These are phyloP conservation scores for Hemileccinum rubropunctum DNA, from an alignment of 768 basidiomycete genomes.

Conservation along the genomic window DNA sequence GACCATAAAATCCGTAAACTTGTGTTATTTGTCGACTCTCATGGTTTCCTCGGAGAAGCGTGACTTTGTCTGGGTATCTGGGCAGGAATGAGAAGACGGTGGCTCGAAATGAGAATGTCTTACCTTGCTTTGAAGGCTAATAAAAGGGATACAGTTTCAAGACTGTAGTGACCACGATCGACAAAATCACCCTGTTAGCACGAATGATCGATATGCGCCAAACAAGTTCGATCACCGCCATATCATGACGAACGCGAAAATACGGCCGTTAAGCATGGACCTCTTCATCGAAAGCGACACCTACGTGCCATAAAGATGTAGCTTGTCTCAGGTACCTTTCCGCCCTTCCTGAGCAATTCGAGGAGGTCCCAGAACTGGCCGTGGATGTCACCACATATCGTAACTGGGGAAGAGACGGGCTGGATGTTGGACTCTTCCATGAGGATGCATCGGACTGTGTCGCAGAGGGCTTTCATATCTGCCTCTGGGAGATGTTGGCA, in stretches of 20 bases:
- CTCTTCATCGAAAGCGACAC: slow-evolving; percentile 32
- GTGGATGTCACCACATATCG: slow-evolving; percentile 94
- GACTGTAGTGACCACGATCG: slow-evolving; percentile 92
- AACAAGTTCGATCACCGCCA: no score
- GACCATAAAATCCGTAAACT: slow-evolving; percentile 98
- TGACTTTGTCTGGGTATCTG: slow-evolving; percentile 92
- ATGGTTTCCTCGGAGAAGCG: slow-evolving; percentile 91
- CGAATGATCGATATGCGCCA: background rate
- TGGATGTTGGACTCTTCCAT: slow-evolving; percentile 98
- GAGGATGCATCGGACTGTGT: slow-evolving; percentile 81
- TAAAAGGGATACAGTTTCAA: slow-evolving; percentile 91
- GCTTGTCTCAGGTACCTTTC: slow-evolving; percentile 81
- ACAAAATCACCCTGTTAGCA: slow-evolving; percentile 87
- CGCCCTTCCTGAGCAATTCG: slow-evolving; percentile 84
- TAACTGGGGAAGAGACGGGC: slow-evolving; percentile 92
- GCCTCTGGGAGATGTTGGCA: slow-evolving; percentile 88
- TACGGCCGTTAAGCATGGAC: slow-evolving; percentile 25
- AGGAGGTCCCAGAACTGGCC: slow-evolving; percentile 98
- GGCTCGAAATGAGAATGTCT: slow-evolving; percentile 10
- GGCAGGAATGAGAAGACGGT: slow-evolving; percentile 5
- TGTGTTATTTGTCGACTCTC: slow-evolving; percentile 98
- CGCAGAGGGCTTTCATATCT: slow-evolving; percentile 92
- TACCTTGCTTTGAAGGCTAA: slow-evolving; percentile 88
- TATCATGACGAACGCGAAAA: no score
- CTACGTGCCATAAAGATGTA: slow-evolving; percentile 95